A percentile compares a stretch with the other conserved stretches of the same genome.
Evolutionary conservation across 2,329 filamentous ascomycete species (phyloP).

Genomic region (Penicillium frequentans): DNA sequence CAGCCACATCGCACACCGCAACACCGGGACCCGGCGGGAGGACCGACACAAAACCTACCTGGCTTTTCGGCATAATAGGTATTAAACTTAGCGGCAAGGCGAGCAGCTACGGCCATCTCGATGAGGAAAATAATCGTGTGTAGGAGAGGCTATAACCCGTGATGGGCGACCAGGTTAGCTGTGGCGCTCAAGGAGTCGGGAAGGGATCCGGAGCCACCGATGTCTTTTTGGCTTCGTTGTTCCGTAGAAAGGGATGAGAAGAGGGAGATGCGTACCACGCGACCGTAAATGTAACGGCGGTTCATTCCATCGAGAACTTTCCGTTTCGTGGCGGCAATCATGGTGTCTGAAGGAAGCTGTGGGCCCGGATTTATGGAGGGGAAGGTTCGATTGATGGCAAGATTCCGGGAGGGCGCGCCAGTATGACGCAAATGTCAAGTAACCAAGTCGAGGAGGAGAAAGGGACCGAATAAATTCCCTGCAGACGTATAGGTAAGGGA

Average conservation of each 20-base stretch:
- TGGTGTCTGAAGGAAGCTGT: constrained; percentile 29
- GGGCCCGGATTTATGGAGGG: constrained; percentile 17
- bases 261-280: constrained; percentile 37
- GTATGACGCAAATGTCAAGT: constrained; percentile 41
- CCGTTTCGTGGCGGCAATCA: constrained; percentile 43
- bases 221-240: not conserved
- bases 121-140: constrained; percentile 82
- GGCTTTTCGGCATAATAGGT: constrained; percentile 89
- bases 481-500: no score
- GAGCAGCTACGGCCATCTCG: constrained; percentile 82
- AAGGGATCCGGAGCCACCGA: not conserved
- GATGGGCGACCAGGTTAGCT: constrained; percentile 10
- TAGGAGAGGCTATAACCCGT: constrained; percentile 69
- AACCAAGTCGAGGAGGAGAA: not conserved
- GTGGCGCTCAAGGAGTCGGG: not conserved
- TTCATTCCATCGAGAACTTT: constrained; percentile 48
- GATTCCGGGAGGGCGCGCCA: constrained; percentile 28
- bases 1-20: constrained; percentile 10
- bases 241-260: not conserved
- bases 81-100: constrained; percentile 86
- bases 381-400: constrained; percentile 25
- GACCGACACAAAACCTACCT: constrained; percentile 52
- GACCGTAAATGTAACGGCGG: constrained; percentile 49
- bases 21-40: constrained; percentile 8
- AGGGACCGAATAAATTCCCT: not conserved